Evolutionary conservation across 768 basidiomycete genomes (phyloP).

Genomic region (Xerocomellus dryophilus): DNA sequence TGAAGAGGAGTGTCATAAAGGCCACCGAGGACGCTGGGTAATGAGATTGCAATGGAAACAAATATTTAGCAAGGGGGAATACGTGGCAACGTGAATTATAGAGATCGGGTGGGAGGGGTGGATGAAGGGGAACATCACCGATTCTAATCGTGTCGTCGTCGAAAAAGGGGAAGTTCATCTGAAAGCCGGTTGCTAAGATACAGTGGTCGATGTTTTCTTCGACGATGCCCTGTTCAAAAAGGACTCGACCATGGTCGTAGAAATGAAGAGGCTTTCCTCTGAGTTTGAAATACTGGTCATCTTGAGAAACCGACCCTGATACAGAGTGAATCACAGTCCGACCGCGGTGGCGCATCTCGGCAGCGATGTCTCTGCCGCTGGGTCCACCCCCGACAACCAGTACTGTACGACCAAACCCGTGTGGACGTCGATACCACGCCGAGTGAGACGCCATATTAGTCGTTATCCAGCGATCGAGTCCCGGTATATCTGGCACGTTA

Average conservation of each 20-base stretch:
- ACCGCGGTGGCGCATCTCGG: constrained; percentile 50
- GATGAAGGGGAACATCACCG: constrained; percentile 41
- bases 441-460: constrained; percentile 58
- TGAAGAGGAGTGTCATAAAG: constrained; percentile 59
- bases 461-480: constrained; percentile 56
- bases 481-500: constrained; percentile 57
- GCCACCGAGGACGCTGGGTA: constrained; percentile 53
- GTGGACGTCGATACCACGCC: constrained; percentile 61
- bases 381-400: constrained; percentile 56
- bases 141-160: constrained; percentile 33
- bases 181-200: constrained; percentile 77
- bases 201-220: constrained; percentile 58
- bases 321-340: constrained; percentile 56
- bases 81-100: constrained; percentile 65
- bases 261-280: constrained; percentile 46
- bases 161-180: constrained; percentile 64
- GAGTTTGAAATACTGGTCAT: constrained; percentile 36
- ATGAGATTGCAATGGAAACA: constrained; percentile 57
- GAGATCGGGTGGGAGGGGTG: constrained; percentile 49
- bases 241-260: constrained; percentile 42
- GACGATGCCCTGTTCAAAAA: constrained; percentile 56
- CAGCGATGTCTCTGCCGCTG: constrained; percentile 64
- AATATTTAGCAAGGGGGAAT: constrained; percentile 67
- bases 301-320: constrained; percentile 33
- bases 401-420: constrained; percentile 36